Evolutionary conservation across 257 asterid genomes (phyloP).

Genomic region (Solanum ossicruentum): DNA sequence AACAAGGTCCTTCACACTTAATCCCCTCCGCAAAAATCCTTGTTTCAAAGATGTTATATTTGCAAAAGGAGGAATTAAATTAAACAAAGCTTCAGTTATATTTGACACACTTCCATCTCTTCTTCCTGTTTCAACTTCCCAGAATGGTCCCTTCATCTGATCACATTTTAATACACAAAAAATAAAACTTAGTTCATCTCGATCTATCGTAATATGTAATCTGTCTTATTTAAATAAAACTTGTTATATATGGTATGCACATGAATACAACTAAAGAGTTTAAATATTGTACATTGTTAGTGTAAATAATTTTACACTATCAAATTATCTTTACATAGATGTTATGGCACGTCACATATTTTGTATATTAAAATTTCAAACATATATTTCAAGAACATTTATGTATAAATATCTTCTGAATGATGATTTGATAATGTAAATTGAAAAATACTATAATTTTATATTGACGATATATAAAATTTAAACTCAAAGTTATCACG

Average conservation of each 20-base stretch:
- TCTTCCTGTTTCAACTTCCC: conserved; percentile 41
- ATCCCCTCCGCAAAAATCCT: conserved; percentile 19
- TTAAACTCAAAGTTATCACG: too few species aligned
- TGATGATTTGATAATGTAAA: background rate
- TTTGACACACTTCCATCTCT: conserved; percentile 32
- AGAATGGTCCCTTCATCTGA: conserved; percentile 25
- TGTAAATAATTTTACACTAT: background rate
- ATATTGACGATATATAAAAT: background rate
- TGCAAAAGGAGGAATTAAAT: conserved; percentile 15
- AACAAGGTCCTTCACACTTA: conserved; percentile 29
- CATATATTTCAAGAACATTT: background rate
- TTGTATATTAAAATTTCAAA: background rate
- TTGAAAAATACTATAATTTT: too few species aligned
- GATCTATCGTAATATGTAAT: too few species aligned
- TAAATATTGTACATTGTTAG: too few species aligned
- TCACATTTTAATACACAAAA: background rate
- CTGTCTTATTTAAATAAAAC: background rate
- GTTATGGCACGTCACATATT: background rate
- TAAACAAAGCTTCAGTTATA: conserved; percentile 7
- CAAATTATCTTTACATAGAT: background rate
- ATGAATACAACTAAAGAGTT: too few species aligned
- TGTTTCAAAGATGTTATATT: conserved; percentile 13
- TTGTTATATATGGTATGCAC: too few species aligned
- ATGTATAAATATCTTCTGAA: background rate
- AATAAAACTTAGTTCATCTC: background rate